Conservation (phyloP, 768 basidiomycete species). For the Coprinopsis strossmayeri region DNA sequence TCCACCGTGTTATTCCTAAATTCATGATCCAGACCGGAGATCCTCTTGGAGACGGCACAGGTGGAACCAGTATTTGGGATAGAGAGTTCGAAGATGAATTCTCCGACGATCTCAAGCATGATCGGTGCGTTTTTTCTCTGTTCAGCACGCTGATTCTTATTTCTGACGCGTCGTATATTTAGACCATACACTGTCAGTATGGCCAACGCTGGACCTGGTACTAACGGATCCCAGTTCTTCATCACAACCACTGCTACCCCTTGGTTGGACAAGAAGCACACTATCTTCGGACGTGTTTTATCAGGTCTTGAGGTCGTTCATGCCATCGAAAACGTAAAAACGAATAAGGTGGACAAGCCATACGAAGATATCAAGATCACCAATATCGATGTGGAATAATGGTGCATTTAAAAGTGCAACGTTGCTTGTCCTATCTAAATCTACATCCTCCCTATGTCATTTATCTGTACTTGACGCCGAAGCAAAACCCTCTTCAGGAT, state of each 20-base stretch:
- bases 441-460: too few species aligned
- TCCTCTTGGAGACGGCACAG: constrained; percentile 91
- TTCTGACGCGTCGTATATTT: constrained; percentile 7
- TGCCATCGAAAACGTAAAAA: constrained; percentile 85
- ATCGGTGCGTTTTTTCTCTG: constrained; percentile 49
- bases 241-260: constrained; percentile 93
- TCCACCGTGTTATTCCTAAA: constrained; percentile 97
- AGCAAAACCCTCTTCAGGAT: not conserved
- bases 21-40: constrained; percentile 99
- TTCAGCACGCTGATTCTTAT: not conserved
- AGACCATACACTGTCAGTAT: constrained; percentile 95
- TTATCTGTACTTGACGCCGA: too few species aligned
- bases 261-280: constrained; percentile 89
- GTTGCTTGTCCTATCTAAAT: too few species aligned
- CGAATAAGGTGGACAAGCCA: constrained; percentile 80
- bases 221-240: constrained; percentile 98
- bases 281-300: constrained; percentile 86
- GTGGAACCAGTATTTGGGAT: constrained; percentile 88
- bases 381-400: constrained; percentile 67
- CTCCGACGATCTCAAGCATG: constrained; percentile 81
- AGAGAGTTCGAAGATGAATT: constrained; percentile 92
- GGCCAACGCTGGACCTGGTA: constrained; percentile 86
- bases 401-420: too few species aligned
- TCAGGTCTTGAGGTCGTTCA: constrained; percentile 89
- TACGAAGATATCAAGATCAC: constrained; percentile 91